Base-by-base conservation (phyloP, 148 eudicot genomes). In the Bassia scoparia region DNA sequence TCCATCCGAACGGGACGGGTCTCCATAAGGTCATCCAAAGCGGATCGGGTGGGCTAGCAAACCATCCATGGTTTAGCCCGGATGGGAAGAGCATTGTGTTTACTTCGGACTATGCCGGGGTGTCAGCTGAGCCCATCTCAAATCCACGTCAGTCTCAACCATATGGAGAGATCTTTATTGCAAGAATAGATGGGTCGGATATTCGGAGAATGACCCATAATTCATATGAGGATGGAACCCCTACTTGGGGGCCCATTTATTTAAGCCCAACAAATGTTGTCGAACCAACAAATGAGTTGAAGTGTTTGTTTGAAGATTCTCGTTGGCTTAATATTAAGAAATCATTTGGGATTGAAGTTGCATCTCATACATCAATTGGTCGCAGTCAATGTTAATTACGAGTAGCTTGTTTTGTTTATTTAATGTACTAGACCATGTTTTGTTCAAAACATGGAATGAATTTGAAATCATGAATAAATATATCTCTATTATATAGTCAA, bases 1-100 rank as follows among this genome's bases (percentile, higher is more conserved):
- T 91, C 58, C 97, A 87, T 56, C 97, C 95, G 5, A 84, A 94
- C 37, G 93, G 91, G 2, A 90, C 97, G 0, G 97, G 98, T 31
- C 85, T 91, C 7, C 86, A 81, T 11, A 89, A 87, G 76, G 73
- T 94, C 63, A 79, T 94, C 61, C 85, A 89, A 23, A 89, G 94
- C 31, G 98, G 97, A 9, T 35, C 65, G 3, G 89, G 82, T 3
- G 97, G 97, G 27, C 86, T 92, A 9, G 71, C 83, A 1, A 94
- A 94, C 85, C 97, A 94, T 77, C 97, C 98, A 6, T 86, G 87
- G 88, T 90, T 90, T 67, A 94, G 95, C 77, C 97, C 98, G 24
- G 96, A 94, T 53, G 84, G 87, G 61, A 79, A 84, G 81, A 49
- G 69, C 26, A 82, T 94, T 33, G 98, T 84, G 68, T 87, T 94